Evolutionary conservation across 1,139 yeast species (phyloP), one percentile per base, ranked within the genome.

Genomic region (Kodamaea arcana): DNA sequence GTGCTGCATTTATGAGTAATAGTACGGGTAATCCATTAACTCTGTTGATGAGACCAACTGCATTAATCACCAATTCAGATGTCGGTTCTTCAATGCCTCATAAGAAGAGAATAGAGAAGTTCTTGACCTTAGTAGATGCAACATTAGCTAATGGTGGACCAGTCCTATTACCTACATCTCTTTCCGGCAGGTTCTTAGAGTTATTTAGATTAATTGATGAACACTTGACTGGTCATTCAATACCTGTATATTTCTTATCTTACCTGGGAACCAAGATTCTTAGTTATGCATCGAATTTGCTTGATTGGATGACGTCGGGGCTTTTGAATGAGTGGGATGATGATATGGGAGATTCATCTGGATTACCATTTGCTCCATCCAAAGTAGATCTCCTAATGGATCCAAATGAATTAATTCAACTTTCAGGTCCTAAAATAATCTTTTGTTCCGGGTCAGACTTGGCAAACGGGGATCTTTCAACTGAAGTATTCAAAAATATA

Each of bases 281-380:
- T 44, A 75, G 83, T 26, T 87, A 84, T 54, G 96, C 97, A 0
- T 78, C 88, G 14, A 83, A 87, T 39, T 83, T 92, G 80, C 62
- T 90, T 17, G 98, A 94, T 61, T 94, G 97, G 97, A 84, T 92
- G 92, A 80, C 94, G 0, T 75, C 90, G 1, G 73, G 79, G 18
- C 73, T 88, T 29, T 75, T 86, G 23, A 82, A 83, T 47, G 83
- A 81, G 35, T 87, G 96, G 92, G 95, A 86, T 47, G 44, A 41
- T 22, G 37, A 37, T 18, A 36, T 29, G 7, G 32, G 33, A 13
- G 42, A 49, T 21, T 42, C 45, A 9, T 80, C 78, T 35, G 75
- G 76, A 37, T 75, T 83, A 2, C 96, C 97, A 0, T 83, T 84
- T 46, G 85, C 81, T 47, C 80, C 84, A 40, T 63, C 81, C 21